Evolutionary conservation across 1,139 yeast species (phyloP), one percentile per base, ranked within the genome.

Genomic region (Yarrowia galli): DNA sequence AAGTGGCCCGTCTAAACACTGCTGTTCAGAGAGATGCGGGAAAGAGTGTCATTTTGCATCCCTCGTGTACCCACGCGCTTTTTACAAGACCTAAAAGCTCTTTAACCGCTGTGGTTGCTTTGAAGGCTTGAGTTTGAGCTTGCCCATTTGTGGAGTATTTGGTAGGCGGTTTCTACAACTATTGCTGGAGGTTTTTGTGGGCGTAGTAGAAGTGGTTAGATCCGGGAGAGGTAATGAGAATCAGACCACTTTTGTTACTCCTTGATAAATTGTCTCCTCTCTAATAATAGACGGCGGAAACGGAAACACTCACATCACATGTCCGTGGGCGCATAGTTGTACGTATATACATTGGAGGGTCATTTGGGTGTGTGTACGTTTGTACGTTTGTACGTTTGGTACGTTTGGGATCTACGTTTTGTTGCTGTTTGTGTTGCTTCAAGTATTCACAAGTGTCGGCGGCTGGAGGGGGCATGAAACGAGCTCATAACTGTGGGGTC

Each of bases 91-190:
- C 43, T 51, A 35, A 51, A 51, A 7, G 8, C 58, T n/a, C 43
- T 15, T 51, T 51, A 16, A 48, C 36, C 58, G 18, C 58, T 6
- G 42, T 35, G 58, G 58, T 51, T 51, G 58, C 58, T 51, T 38
- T 48, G 32, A 36, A n/a, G n/a, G 23, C 38, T 28, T 18, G 54
- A 48, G 54, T 13, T 48, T 48, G 54, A 48, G 54, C 53, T 48
- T 48, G 53, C 36, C 36, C 49, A 45, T 45, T n/a, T n/a, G 49
- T 45, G 49, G 49, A 45, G 49, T 23, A 45, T 9, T n/a, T n/a
- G n/a, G n/a, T n/a, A n/a, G n/a, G n/a, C n/a, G n/a, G n/a, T n/a
- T n/a, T n/a, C 3, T 4, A 7, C 7, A 25, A 25, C 28, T 25
- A 7, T 25, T 25, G 28, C 28, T 25, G 28, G 28, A 25, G 28